A percentile compares a stretch with the other conserved stretches of the same genome.
phyloP scores from a whole-genome alignment of 192 early-diverging fungal species.

The Chytriomyces confervae region DNA sequence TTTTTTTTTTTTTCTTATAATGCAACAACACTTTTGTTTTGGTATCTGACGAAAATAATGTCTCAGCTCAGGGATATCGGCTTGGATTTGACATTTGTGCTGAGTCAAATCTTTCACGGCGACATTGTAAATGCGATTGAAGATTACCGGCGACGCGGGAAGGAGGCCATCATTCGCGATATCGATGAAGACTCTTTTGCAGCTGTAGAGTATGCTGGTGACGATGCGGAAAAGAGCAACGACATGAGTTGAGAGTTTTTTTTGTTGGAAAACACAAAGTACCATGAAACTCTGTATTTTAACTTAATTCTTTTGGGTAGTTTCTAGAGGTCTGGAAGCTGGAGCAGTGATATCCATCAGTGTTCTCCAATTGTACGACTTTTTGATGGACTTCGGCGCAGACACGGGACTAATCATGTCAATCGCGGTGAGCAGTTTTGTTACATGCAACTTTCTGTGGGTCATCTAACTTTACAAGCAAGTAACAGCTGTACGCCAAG shows the following conservation, averaged over 20 bases:
- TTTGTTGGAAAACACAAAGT: neutral
- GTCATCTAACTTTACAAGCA: conserved; percentile 10
- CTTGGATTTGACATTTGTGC: conserved; percentile 81
- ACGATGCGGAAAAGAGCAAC: conserved; percentile 2
- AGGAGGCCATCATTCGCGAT: conserved; percentile 67
- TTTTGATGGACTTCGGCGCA: conserved; percentile 74
- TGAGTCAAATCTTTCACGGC: conserved; percentile 79
- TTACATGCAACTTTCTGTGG: neutral
- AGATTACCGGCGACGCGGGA: conserved; percentile 67
- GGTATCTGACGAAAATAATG: neutral
- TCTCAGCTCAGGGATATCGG: conserved; percentile 80
- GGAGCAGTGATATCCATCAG: conserved; percentile 58
- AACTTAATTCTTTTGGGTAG: neutral
- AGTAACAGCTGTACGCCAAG: conserved; percentile 67
- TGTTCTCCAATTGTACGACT: conserved; percentile 70
- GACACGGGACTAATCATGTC: conserved; percentile 75
- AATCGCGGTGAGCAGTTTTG: conserved; percentile 57
- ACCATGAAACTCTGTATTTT: neutral
- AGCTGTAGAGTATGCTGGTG: conserved; percentile 10
- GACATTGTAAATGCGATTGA: conserved; percentile 76
- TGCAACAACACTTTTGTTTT: neutral
- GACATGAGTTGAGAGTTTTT: conserved; percentile 3
- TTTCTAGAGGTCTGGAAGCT: neutral
- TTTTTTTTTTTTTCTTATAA: neutral
- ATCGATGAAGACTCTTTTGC: conserved; percentile 73